Percentiles rank a stretch among this genome's conserved stretches.
These are phyloP conservation scores for Cadophora sp. DNA, from an alignment of 2,329 filamentous ascomycete species.

Conservation along the genomic window DNA sequence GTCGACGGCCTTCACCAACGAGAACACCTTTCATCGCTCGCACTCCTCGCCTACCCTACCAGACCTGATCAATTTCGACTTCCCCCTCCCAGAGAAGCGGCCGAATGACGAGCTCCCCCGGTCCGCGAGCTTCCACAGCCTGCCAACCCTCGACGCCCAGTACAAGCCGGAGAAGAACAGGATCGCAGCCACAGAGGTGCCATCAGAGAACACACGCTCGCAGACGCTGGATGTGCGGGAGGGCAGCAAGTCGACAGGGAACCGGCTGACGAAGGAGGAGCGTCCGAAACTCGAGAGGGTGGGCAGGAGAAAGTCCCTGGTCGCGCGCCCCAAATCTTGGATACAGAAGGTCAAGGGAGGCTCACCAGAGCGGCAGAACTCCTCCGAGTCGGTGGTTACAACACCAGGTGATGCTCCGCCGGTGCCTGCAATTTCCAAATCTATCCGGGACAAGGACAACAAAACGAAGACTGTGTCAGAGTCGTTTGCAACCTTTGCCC, in stretches of 20 bases:
- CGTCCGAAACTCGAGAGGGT: constrained; percentile 39
- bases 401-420: constrained; percentile 47
- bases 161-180: constrained; percentile 35
- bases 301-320: constrained; percentile 45
- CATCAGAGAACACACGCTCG: constrained; percentile 23
- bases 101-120: constrained; percentile 51
- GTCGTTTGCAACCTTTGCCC: constrained; percentile 56
- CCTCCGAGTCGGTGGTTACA: constrained; percentile 30
- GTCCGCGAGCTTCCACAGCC: constrained; percentile 63
- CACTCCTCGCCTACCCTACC: constrained; percentile 45
- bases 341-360: constrained; percentile 44
- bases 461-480: constrained; percentile 56
- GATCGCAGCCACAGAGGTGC: constrained; percentile 29
- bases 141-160: constrained; percentile 50
- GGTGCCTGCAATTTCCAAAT: constrained; percentile 40
- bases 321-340: constrained; percentile 46
- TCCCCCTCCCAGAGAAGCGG: constrained; percentile 32
- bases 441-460: constrained; percentile 41
- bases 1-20: constrained; percentile 41
- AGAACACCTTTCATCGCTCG: constrained; percentile 42
- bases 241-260: constrained; percentile 26
- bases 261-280: constrained; percentile 38
- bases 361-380: constrained; percentile 41
- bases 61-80: constrained; percentile 40
- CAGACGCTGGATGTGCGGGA: constrained; percentile 29